Conservation (phyloP, 2,329 filamentous ascomycete species). For the Talaromyces sp. region DNA sequence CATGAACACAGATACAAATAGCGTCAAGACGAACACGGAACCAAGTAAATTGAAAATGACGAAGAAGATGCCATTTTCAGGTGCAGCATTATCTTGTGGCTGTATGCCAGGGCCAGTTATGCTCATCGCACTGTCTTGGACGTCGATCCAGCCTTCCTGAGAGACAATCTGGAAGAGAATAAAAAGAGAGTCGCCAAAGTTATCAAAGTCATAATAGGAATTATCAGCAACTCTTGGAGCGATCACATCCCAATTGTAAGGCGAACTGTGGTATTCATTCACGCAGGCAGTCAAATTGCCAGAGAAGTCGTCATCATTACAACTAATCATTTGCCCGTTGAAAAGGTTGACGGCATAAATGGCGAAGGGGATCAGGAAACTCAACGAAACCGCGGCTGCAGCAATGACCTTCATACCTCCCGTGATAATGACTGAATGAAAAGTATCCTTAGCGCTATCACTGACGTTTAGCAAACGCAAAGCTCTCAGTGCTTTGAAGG, state of each 20-base stretch:
- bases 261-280: constrained; percentile 75
- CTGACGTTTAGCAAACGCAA: constrained; percentile 91
- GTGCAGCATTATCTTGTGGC: constrained; percentile 67
- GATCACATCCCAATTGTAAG: constrained; percentile 82
- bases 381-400: constrained; percentile 89
- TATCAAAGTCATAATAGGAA: constrained; percentile 87
- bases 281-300: constrained; percentile 70
- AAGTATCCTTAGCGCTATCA: constrained; percentile 92
- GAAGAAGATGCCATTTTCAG: constrained; percentile 92
- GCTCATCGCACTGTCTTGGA: constrained; percentile 80
- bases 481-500: constrained; percentile 94
- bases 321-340: constrained; percentile 74
- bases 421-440: constrained; percentile 92
- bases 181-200: constrained; percentile 90
- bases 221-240: constrained; percentile 81
- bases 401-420: constrained; percentile 94
- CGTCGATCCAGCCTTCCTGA: constrained; percentile 95
- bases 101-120: constrained; percentile 78
- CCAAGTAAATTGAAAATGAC: constrained; percentile 94
- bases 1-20: constrained; percentile 99
- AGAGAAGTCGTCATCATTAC: constrained; percentile 72
- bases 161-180: constrained; percentile 98
- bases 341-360: constrained; percentile 96
- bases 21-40: constrained; percentile 91
- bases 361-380: constrained; percentile 91